Evolutionary conservation across 1,139 yeast species (phyloP), one percentile per base, ranked within the genome.

Genomic region (Hyphopichia wangnamkhiaoensis): DNA sequence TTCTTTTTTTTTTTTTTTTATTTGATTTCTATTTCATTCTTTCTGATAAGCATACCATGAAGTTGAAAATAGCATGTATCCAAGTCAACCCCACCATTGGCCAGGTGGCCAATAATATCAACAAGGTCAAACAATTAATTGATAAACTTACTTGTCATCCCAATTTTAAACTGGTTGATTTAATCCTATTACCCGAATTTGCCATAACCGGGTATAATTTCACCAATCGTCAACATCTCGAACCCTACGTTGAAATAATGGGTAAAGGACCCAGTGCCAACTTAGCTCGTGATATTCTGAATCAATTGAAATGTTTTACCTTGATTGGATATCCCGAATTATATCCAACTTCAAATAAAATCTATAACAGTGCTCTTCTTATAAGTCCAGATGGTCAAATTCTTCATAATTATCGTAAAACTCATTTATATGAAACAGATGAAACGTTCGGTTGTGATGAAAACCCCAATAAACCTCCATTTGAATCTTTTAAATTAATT

Each of bases 151-250:
- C 17, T 50, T 58, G 44, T 13, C 42, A 52, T 17, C 34, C 38
- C 5, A 39, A 46, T 26, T 48, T 45, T 13, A 39, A 45, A n/a
- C 47, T 52, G n/a, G 71, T 79, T 1, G 90, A 88, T 55, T 50
- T 90, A 19, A 59, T 90, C 5, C 76, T 91, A 1, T 70, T 91
- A 13, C 96, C 97, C 0, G 97, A 91, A 54, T 63, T 90, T 40
- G 91, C 95, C 0, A 64, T 91, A 18, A 85, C 96, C 0, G 97
- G 97, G 1, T 91, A 90, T 59, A 85, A 84, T 53, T 89, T 83
- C 60, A 56, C 63, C 13, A 63, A 72, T 12, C 59, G 68, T 16
- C 48, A 55, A 0, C 81, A 79, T n/a, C 79, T 90, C 8, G 56
- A 58, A 34, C 93, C 93, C 2, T 82, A 63, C 50, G 60, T 85